Evolutionary conservation across 192 early-diverging fungal species (phyloP), one percentile per base, ranked within the genome.

Genomic region (Haplosporangium gracile): DNA sequence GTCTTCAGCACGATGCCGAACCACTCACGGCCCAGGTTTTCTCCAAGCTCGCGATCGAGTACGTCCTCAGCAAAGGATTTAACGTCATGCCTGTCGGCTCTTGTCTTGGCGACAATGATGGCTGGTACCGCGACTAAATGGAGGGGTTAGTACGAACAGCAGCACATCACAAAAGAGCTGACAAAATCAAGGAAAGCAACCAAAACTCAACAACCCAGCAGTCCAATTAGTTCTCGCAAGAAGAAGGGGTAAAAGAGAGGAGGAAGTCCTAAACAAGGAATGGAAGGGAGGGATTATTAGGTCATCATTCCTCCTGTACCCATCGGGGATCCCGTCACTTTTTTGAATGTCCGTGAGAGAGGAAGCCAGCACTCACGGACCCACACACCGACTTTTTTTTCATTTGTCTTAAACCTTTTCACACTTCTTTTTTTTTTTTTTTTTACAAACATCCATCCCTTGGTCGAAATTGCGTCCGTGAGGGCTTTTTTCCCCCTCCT

Each of bases 41-140:
- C 40, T 83, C 88, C 76, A 90, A 89, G 68, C 81, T 90, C 74
- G 88, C 82, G 20, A 82, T 92, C 68, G 65, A 74, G n/a, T 89
- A 92, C 69, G 88, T 89, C 55, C 70, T 88, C 70, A 65, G 40
- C 36, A 80, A 85, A 68, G 87, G 88, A 13, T 90, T 83, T 74
- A 82, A 89, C 43, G 69, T 91, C 43, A 83, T 87, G 63, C 85
- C 90, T 45, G 89, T 91, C 32, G 90, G 78, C 26, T 74, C 80
- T 8, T 92, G 91, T 55, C 77, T 90, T 22, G 89, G 88, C 11
- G 82, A 83, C 29, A 72, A 71, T 15, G 45, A 24, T 15, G 76
- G 72, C 18, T 83, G 82, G 82, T 83, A 83, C 72, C 22, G 76
- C 22, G 32, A 77, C 11, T 78, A 77, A 34, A 70, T 20, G 20